Percentiles rank a stretch among this genome's conserved stretches.
phyloP scores from a whole-genome alignment of 768 basidiomycete species.

The Phanerodontia chrysosporium region DNA sequence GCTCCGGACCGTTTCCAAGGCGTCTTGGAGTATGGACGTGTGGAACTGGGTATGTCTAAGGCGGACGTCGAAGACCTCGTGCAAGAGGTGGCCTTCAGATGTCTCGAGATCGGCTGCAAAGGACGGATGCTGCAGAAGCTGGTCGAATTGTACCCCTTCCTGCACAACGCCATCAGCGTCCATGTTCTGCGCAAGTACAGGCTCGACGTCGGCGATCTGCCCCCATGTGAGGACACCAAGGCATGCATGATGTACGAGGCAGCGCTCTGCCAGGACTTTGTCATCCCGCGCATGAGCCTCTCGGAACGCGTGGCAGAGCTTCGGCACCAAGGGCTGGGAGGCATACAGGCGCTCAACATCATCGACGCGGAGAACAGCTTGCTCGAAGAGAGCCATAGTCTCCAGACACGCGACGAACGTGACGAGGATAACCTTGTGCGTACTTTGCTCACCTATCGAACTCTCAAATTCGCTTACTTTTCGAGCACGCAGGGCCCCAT shows the following conservation, averaged over 20 bases:
- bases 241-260: conserved; percentile 43
- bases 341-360: background rate
- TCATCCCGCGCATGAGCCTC: conserved; percentile 2
- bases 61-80: conserved; percentile 44
- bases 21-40: conserved; percentile 47
- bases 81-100: conserved; percentile 55
- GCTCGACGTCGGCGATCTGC: conserved; percentile 51
- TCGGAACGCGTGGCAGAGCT: background rate
- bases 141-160: conserved; percentile 39
- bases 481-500: conserved; percentile 51
- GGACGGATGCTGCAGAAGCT: conserved; percentile 65
- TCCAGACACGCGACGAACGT: background rate
- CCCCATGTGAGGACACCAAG: conserved; percentile 45
- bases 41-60: conserved; percentile 38
- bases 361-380: background rate
- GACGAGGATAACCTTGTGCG: conserved; percentile 15
- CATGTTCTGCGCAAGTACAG: conserved; percentile 49
- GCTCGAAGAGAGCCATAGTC: background rate
- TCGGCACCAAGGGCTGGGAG: background rate
- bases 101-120: conserved; percentile 61
- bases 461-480: background rate
- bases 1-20: conserved; percentile 51
- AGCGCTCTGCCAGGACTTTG: conserved; percentile 52
- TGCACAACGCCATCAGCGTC: conserved; percentile 40
- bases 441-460: background rate